These are phyloP conservation scores for Aureobasidium sp. DNA, from an alignment of 2,329 filamentous ascomycete genomes.

Conservation along the genomic window DNA sequence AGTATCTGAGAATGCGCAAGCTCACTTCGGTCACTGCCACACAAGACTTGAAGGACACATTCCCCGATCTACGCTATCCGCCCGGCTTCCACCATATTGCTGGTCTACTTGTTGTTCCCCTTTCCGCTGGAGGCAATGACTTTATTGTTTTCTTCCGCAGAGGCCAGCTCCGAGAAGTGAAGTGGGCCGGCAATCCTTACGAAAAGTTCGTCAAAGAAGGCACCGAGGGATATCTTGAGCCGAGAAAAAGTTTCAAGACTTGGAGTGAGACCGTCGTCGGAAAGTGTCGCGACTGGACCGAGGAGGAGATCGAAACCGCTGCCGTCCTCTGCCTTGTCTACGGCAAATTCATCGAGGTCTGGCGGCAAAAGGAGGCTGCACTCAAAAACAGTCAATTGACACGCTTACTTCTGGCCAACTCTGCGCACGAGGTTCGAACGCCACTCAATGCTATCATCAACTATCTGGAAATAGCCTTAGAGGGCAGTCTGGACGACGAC, in stretches of 20 bases:
- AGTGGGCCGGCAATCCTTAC: conserved; percentile 82
- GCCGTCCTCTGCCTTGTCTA: conserved; percentile 84
- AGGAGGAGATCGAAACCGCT: conserved; percentile 83
- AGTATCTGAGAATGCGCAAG: conserved; percentile 71
- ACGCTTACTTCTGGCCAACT: conserved; percentile 72
- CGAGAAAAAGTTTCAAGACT: conserved; percentile 68
- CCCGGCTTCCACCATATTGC: conserved; percentile 74
- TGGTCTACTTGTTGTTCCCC: conserved; percentile 72
- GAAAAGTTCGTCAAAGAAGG: conserved; percentile 69
- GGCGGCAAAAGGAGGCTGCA: conserved; percentile 82
- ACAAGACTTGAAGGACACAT: conserved; percentile 67
- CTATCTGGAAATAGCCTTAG: conserved; percentile 83
- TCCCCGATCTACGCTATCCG: conserved; percentile 71
- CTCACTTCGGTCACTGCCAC: conserved; percentile 71
- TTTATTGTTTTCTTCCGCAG: conserved; percentile 91
- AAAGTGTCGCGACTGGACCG: conserved; percentile 80
- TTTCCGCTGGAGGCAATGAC: conserved; percentile 67
- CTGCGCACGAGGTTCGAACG: conserved; percentile 84
- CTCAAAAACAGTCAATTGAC: conserved; percentile 77
- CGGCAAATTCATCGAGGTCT: conserved; percentile 84
- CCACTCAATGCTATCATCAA: conserved; percentile 92
- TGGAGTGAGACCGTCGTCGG: conserved; percentile 78
- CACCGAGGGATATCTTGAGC: conserved; percentile 67
- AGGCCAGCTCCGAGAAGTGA: conserved; percentile 67
- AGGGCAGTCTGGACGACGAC: conserved; percentile 70